Conservation (phyloP, 306 rosid species). For the Gastrolobium villosum region DNA sequence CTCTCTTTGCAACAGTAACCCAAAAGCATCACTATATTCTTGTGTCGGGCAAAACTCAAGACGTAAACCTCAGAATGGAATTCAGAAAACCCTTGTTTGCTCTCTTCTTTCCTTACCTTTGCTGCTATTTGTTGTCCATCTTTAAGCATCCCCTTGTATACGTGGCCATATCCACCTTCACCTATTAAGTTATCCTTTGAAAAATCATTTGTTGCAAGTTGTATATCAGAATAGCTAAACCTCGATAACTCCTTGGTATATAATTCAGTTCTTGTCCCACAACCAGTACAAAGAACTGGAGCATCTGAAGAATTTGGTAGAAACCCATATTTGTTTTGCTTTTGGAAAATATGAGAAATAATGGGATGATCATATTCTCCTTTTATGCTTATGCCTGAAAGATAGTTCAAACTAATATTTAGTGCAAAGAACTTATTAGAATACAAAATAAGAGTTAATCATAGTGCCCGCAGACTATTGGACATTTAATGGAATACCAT, state of each 20-base stretch:
- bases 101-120: slow-evolving; percentile 72
- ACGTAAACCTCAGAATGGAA: slow-evolving; percentile 73
- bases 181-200: slow-evolving; percentile 68
- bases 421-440: not conserved
- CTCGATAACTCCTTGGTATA: slow-evolving; percentile 59
- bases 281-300: slow-evolving; percentile 67
- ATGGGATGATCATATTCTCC: slow-evolving; percentile 38
- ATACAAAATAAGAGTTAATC: not conserved
- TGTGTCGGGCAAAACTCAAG: slow-evolving; percentile 75
- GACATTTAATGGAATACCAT: not conserved
- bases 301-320: slow-evolving; percentile 48
- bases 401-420: slow-evolving; percentile 10
- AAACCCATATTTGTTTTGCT: slow-evolving; percentile 37
- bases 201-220: slow-evolving; percentile 60
- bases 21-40: slow-evolving; percentile 77
- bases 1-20: slow-evolving; percentile 75
- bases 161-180: slow-evolving; percentile 78
- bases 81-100: slow-evolving; percentile 68
- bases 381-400: slow-evolving; percentile 44
- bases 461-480: not conserved
- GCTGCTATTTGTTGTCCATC: slow-evolving; percentile 72
- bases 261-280: slow-evolving; percentile 63
- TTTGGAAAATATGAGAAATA: slow-evolving; percentile 44
- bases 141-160: slow-evolving; percentile 63
- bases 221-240: slow-evolving; percentile 59